Percentiles rank a stretch among this genome's conserved stretches.
These are phyloP conservation scores for Xylaria intraflava DNA, from an alignment of 495 filamentous ascomycete species.

Conservation along the genomic window DNA sequence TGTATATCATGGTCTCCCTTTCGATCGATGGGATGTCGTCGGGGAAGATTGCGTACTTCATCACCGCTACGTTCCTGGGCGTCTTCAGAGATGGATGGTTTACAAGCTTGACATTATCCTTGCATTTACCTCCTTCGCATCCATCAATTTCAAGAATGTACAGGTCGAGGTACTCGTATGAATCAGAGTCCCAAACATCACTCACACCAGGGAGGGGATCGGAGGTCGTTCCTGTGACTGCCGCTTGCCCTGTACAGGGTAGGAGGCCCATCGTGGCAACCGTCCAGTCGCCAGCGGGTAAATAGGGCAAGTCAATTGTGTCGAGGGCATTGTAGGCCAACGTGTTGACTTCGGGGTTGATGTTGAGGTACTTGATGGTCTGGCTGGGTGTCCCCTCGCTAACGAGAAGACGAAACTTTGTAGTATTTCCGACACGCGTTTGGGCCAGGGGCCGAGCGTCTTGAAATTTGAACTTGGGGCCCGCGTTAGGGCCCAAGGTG, in stretches of 20 bases:
- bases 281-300: slow-evolving; percentile 6
- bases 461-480: not conserved
- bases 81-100: slow-evolving; percentile 12
- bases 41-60: slow-evolving; percentile 18
- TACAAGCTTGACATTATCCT: slow-evolving; percentile 1
- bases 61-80: slow-evolving; percentile 6
- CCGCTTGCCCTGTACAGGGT: slow-evolving; percentile 10
- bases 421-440: slow-evolving; percentile 1
- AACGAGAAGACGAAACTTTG: slow-evolving; percentile 17
- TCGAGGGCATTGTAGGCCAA: not conserved
- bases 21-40: slow-evolving; percentile 18
- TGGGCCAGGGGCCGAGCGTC: slow-evolving; percentile 15
- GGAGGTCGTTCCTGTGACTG: not conserved
- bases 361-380: slow-evolving; percentile 13
- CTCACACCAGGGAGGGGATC: slow-evolving; percentile 3
- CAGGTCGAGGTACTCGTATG: slow-evolving; percentile 15
- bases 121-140: no score
- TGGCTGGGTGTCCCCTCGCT: not conserved
- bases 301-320: not conserved
- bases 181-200: slow-evolving; percentile 9
- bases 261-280: slow-evolving; percentile 4
- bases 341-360: not conserved
- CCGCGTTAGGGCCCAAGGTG: not conserved
- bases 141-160: not conserved
- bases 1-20: slow-evolving; percentile 23